These are phyloP conservation scores for Phlebiopsis flavidoalba DNA, from an alignment of 768 basidiomycete species.

Conservation along the genomic window DNA sequence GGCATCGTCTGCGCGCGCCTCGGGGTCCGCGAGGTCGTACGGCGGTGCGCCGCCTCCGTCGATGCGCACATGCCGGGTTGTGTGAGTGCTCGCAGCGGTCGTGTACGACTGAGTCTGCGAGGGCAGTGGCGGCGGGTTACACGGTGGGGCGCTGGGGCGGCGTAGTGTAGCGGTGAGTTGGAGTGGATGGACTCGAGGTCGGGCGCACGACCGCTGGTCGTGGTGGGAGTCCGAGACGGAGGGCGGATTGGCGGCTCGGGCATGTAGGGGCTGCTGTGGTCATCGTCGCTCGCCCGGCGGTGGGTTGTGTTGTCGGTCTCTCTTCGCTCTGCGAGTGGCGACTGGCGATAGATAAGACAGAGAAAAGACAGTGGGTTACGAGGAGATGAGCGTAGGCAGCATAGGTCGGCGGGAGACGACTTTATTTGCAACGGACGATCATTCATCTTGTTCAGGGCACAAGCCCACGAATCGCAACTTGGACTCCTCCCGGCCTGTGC, in stretches of 20 bases:
- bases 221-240: conserved; percentile 1
- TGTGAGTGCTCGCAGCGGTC: neutral
- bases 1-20: conserved; percentile 15
- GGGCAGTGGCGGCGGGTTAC: conserved; percentile 8
- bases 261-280: neutral
- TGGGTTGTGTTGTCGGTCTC: neutral
- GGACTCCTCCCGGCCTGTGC: neutral
- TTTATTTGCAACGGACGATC: neutral
- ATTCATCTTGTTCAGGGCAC: neutral
- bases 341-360: neutral
- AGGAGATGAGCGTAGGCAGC: neutral
- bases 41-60: conserved; percentile 6
- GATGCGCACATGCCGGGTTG: conserved; percentile 14
- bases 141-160: conserved; percentile 1
- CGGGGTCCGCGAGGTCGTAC: conserved; percentile 22
- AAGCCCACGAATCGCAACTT: neutral
- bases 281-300: neutral
- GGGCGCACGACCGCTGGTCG: neutral
- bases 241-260: neutral
- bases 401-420: neutral
- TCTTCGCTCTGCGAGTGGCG: neutral
- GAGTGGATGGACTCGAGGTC: conserved; percentile 4
- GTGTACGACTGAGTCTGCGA: conserved; percentile 4
- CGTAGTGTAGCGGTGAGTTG: conserved; percentile 9
- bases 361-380: neutral